Evolutionary conservation across 2,329 filamentous ascomycete species (phyloP).

Genomic region (Lachnellula subtilissima): DNA sequence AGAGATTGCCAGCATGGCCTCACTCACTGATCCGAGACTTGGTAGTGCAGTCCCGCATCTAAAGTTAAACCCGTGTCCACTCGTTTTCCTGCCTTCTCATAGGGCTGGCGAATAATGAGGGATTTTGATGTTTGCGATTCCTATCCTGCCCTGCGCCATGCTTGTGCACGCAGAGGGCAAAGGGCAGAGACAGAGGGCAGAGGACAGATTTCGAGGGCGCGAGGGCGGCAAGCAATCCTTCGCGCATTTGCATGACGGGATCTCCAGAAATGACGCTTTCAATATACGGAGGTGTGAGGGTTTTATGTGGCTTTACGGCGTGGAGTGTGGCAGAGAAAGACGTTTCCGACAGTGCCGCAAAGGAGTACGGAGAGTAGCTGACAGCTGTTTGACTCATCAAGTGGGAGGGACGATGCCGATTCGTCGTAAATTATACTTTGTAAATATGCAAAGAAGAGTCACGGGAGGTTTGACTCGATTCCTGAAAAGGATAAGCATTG

Average conservation of each 20-base stretch:
- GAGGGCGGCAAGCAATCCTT: neutral
- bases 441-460: slow-evolving; percentile 2
- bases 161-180: neutral
- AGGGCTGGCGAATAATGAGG: slow-evolving; percentile 12
- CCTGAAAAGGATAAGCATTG: neutral
- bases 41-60: neutral
- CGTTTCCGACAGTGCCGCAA: no score
- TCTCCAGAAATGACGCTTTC: neutral
- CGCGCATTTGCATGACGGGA: neutral
- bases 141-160: slow-evolving; percentile 1
- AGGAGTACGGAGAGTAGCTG: no score
- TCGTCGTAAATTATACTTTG: neutral
- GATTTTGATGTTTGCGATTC: slow-evolving; percentile 2
- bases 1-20: neutral
- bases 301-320: slow-evolving; percentile 6
- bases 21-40: neutral
- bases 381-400: neutral
- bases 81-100: neutral
- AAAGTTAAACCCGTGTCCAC: neutral
- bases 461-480: neutral
- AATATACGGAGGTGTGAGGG: neutral
- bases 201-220: slow-evolving; percentile 1
- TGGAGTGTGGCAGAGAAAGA: neutral
- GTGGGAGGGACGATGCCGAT: neutral
- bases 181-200: neutral